Base-by-base conservation (phyloP, 2,329 filamentous ascomycete species). In the Chaetomiaceae sp. region DNA sequence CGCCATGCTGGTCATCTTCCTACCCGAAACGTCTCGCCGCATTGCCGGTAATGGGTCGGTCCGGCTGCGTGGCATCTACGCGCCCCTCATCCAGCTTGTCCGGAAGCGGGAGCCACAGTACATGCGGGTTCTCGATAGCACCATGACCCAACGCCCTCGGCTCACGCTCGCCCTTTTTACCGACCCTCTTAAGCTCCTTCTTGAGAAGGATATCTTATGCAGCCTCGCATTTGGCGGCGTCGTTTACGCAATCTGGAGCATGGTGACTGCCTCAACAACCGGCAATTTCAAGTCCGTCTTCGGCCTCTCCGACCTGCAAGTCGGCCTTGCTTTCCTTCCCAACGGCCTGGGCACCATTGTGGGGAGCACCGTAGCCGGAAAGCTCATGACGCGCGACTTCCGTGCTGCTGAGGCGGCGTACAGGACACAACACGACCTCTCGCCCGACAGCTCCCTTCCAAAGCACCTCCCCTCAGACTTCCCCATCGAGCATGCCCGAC, bases 331-430 rank as follows among this genome's bases (percentile, higher is more conserved):
- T 9, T 39, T 39, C 26, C 26, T 39, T 15, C 26, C 38, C 38
- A 39, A 39, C n/a, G 36, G 38, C 17, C 9, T 39, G 4, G 38
- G 38, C n/a, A 39, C 38, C 6, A 39, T 39, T 17, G 26, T 30
- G 15, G 38, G 38, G 15, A 30, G 24, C 14, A 30, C 38, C 38
- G 30, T 39, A 4, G 38, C 38, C 26, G 38, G 38, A 15, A 39
- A 39, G 38, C 38, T 39, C 38, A 39, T 39, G 38, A 39, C 38
- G n/a, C 38, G 38, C 26, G 38, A 39, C 17, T 39, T 19, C 38
- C 19, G 19, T 14, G 38, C 38, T 30, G 38, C 38, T n/a, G 38
- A 39, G 38, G 24, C 9, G 15, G 38, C 38, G 15, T 39, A 39
- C 38, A 30, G 20, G 24, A 30, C 20, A 8, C 15, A 24, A 30